Conservation (phyloP, 768 basidiomycete genomes). For the Crucibulum laeve region DNA sequence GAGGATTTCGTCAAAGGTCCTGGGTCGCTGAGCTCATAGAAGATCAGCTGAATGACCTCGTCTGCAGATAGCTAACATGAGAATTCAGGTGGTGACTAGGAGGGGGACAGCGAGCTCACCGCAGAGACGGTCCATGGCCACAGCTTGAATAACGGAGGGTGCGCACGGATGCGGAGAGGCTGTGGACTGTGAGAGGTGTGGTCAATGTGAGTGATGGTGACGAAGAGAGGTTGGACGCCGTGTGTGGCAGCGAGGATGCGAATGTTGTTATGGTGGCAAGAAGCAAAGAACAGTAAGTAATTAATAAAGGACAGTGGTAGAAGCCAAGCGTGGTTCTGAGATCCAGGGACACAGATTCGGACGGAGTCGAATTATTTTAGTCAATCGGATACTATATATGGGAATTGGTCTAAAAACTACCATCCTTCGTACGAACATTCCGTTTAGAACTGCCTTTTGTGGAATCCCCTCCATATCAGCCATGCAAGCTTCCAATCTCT, state of each 20-base stretch:
- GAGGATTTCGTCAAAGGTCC: slow-evolving; percentile 51
- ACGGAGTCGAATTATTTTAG: slow-evolving; percentile 46
- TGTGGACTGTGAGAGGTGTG: slow-evolving; percentile 1
- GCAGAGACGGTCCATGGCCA: slow-evolving; percentile 60
- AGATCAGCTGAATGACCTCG: slow-evolving; percentile 70
- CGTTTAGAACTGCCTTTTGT: slow-evolving; percentile 33
- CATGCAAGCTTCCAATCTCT: slow-evolving; percentile 78
- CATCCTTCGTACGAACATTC: slow-evolving; percentile 8
- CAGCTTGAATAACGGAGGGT: slow-evolving; percentile 10
- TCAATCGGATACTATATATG: slow-evolving; percentile 28
- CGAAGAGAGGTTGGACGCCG: slow-evolving; percentile 8
- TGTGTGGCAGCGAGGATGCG: slow-evolving; percentile 7
- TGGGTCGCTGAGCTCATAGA: slow-evolving; percentile 70
- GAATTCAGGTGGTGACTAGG: slow-evolving; percentile 3
- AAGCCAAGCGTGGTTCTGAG: slow-evolving; percentile 20
- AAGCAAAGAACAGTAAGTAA: slow-evolving; percentile 11
- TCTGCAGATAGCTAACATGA: slow-evolving; percentile 23
- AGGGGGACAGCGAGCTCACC: slow-evolving; percentile 38
- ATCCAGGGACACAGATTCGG: slow-evolving; percentile 26
- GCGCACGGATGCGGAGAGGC: slow-evolving; percentile 6
- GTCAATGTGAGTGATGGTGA: slow-evolving; percentile 7
- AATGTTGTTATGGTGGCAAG: slow-evolving; percentile 19
- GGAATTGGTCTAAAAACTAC: slow-evolving; percentile 20
- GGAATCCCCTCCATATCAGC: slow-evolving; percentile 51
- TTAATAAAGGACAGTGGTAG: slow-evolving; percentile 16